phyloP scores from a whole-genome alignment of 2,329 filamentous ascomycete species.

The Emmonsia crescens region DNA sequence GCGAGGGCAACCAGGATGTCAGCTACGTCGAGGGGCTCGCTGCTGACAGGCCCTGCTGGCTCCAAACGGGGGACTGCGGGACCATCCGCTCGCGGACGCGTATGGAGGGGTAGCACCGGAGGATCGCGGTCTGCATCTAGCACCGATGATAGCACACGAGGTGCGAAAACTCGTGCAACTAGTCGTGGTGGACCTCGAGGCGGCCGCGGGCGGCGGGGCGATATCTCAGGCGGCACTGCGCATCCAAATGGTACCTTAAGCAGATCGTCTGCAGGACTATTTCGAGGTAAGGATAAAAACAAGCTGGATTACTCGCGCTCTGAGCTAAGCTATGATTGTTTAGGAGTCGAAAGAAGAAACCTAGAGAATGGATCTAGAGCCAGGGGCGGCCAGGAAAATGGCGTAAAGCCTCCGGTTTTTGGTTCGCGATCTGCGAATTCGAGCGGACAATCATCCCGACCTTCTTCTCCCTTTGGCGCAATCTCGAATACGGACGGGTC shows the following conservation, averaged over 20 bases:
- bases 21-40: not conserved
- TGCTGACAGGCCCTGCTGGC: not conserved
- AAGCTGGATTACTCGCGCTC: not conserved
- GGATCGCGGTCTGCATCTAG: constrained; percentile 1
- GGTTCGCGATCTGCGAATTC: not conserved
- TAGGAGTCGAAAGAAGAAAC: not conserved
- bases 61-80: constrained; percentile 6
- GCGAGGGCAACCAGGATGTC: not conserved
- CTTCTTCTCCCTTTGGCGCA: not conserved
- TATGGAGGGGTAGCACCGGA: not conserved
- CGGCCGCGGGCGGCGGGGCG: constrained; percentile 1
- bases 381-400: not conserved
- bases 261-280: not conserved
- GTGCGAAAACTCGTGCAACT: not conserved
- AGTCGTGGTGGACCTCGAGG: not conserved
- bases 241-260: not conserved
- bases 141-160: constrained; percentile 1
- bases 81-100: constrained; percentile 4
- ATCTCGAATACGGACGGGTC: not conserved
- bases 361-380: not conserved
- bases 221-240: not conserved
- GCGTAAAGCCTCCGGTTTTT: not conserved
- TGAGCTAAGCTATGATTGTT: not conserved
- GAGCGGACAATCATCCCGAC: not conserved
- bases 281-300: not conserved